Evolutionary conservation across 495 filamentous ascomycete species (phyloP), one percentile per base, ranked within the genome.

Genomic region (Trichocladium antarcticum): DNA sequence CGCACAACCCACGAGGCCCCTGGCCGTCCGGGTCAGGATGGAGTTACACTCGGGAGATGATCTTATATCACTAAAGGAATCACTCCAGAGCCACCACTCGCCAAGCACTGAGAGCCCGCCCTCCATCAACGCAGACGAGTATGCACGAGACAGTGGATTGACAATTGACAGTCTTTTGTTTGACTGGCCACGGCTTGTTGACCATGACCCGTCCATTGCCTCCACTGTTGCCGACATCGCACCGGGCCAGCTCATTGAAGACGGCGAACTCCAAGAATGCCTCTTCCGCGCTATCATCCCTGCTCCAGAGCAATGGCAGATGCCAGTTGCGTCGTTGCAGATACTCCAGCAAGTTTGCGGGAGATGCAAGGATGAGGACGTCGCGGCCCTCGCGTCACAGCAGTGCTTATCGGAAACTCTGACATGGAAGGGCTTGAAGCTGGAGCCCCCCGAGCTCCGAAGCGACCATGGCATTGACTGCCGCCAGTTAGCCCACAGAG

Each of bases 361-460:
- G 12, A 29, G 52, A 10, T 35, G 31, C 46, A 58, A 41, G 0
- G 47, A 57, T 0, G 37, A 42, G 5, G 53, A 56, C 12, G 11
- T 53, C 4, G 11, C 28, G n/a, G 35, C 36, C 14, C 35, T 56
- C 15, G 56, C 54, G 45, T 38, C 31, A 1, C 39, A 54, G 21
- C 45, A 63, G 36, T 61, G 46, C 29, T 48, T 41, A 17, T 8
- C 40, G 10, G 44, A 40, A 31, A 41, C 42, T n/a, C 5, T 14
- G 2, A 44, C 52, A 5, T 32, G 57, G 11, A 49, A 56, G 17
- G 45, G 50, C 9, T 38, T 76, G 15, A 80, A 75, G 50, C 12
- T 80, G 2, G 77, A 83, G 14, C 29, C 58, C 1, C 77, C 79
- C 0, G 48, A 76, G 0, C 69, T 84, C 8, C 57, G 54, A 8